Base-by-base conservation (phyloP, 768 basidiomycete genomes). In the Ramaria sp. region DNA sequence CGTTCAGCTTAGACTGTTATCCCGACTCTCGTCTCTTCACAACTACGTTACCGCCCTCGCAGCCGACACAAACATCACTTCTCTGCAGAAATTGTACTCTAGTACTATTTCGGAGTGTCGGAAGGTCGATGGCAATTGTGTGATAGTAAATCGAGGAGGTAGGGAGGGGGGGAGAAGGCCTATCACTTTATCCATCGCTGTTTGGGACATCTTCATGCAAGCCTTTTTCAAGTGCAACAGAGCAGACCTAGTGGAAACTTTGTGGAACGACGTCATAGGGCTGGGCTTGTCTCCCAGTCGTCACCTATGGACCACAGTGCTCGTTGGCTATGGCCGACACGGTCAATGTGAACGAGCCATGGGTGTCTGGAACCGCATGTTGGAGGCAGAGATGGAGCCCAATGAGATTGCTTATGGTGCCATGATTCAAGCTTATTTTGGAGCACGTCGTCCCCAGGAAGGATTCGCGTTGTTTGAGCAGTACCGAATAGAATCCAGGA, bases 251-350 rank as follows among this genome's bases (percentile, higher is more conserved):
- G 87, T 82, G 3, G 76, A 74, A 42, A 67, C 69, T 22, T 62
- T 89, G 5, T 90, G 89, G 89, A 71, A 76, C 34, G 86, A 88
- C 63, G 76, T 88, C 69, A 51, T 69, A 16, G 60, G 65, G 36
- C 67, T 74, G 20, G 74, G 73, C 0, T 64, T 84, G 36, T 65
- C 56, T 36, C 81, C 82, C n/a, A 74, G 74, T 1, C 66, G 77
- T 8, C 67, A 72, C 25, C 75, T 79, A 48, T 92, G 89, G 88
- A 87, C 78, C 9, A 78, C 81, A 15, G 72, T 89, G 42, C 69
- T 93, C 36, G 77, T 82, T 45, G 78, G 79, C 7, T 82, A 83
- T 59, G 75, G 72, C 30, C 43, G 53, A 18, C 68, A 74, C 45
- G 73, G 75, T 20, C 72, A 77, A 50, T 65, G 74, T 15, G 70